These are phyloP conservation scores for Glycyrrhiza uralensis DNA, from an alignment of 306 rosid genomes.

Conservation along the genomic window DNA sequence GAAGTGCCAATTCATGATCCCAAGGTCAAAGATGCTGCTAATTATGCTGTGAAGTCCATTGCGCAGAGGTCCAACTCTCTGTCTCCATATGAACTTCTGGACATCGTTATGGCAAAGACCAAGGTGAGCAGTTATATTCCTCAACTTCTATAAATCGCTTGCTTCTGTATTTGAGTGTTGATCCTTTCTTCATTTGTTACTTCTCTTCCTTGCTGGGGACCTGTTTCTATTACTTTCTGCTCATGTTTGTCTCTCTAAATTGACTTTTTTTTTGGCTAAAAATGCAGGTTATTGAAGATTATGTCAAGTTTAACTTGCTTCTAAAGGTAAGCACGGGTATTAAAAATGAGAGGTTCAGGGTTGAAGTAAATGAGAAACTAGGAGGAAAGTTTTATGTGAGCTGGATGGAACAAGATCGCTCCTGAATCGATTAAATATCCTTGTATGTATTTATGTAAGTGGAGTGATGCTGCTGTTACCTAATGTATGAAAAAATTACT, in stretches of 20 bases:
- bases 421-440: neutral
- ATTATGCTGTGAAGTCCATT: constrained; percentile 36
- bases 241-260: neutral
- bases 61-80: constrained; percentile 28
- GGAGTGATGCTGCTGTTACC: neutral
- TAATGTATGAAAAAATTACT: neutral
- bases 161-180: neutral
- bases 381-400: constrained; percentile 29
- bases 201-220: neutral
- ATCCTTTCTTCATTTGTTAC: neutral
- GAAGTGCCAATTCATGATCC: constrained; percentile 32
- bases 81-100: constrained; percentile 37
- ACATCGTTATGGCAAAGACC: constrained; percentile 41
- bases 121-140: constrained; percentile 24
- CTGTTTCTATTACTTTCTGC: neutral
- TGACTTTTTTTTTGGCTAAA: constrained; percentile 1
- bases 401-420: constrained; percentile 26
- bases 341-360: constrained; percentile 29
- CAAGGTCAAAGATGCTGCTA: constrained; percentile 51
- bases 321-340: constrained; percentile 41
- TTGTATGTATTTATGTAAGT: neutral
- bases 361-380: constrained; percentile 35
- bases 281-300: constrained; percentile 47
- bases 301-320: constrained; percentile 40
- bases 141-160: neutral